phyloP scores from a whole-genome alignment of 2,329 filamentous ascomycete genomes.

The Fusarium sp. region DNA sequence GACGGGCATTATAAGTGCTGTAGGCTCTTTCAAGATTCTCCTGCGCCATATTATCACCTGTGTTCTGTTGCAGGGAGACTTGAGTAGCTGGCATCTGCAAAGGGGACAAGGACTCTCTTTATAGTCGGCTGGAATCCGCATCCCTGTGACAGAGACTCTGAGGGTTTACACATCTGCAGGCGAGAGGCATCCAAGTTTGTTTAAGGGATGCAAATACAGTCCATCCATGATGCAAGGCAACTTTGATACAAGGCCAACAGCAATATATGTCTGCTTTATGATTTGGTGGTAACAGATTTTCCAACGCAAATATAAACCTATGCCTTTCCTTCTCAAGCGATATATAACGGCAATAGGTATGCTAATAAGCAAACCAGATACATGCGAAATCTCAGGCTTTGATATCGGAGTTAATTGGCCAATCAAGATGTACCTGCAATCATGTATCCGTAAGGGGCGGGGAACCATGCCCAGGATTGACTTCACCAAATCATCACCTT shows the following conservation, averaged over 20 bases:
- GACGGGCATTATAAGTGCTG: too few species aligned
- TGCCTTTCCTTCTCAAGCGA: not conserved
- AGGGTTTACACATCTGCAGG: too few species aligned
- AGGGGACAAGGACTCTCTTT: not conserved
- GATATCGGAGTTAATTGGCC: not conserved
- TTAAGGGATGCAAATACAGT: too few species aligned
- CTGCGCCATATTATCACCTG: too few species aligned
- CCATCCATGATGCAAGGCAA: too few species aligned
- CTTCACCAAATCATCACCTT: not conserved
- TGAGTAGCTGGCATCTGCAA: not conserved
- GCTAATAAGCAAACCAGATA: not conserved
- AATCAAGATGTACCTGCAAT: not conserved
- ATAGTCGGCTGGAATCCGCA: not conserved
- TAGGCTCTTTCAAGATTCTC: not conserved
- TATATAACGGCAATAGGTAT: not conserved
- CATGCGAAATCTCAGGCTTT: not conserved
- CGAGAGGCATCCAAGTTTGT: too few species aligned
- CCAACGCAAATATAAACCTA: not conserved
- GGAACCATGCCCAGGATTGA: not conserved
- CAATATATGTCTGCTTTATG: too few species aligned
- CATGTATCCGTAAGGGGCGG: not conserved
- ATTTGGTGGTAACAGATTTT: not conserved
- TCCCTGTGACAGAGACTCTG: too few species aligned
- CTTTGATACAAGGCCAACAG: too few species aligned
- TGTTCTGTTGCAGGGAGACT: too few species aligned